Percentiles rank a stretch among this genome's conserved stretches.
phyloP scores from a whole-genome alignment of 495 filamentous ascomycete species.

The Penicillium simplicissimum region DNA sequence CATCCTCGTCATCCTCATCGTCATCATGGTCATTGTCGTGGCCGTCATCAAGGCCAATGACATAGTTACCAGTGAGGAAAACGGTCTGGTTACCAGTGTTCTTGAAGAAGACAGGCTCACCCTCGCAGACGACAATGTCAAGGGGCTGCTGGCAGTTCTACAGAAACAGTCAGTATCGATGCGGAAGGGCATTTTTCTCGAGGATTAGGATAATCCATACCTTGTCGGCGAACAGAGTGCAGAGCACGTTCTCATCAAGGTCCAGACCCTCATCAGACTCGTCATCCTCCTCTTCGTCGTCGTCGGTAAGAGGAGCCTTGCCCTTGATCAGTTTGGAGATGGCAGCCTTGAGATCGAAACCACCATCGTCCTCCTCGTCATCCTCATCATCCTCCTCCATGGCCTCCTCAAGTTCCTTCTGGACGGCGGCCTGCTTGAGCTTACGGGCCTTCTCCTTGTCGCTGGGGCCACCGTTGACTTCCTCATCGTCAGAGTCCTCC shows the following conservation, averaged over 20 bases:
- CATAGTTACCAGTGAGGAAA: slow-evolving; percentile 93
- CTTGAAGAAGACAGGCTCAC: slow-evolving; percentile 87
- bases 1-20: slow-evolving; percentile 65
- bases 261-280: slow-evolving; percentile 66
- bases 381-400: slow-evolving; percentile 63
- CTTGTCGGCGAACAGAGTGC: slow-evolving; percentile 86
- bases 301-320: slow-evolving; percentile 73
- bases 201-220: slow-evolving; percentile 40
- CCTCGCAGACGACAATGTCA: slow-evolving; percentile 82
- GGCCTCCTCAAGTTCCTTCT: slow-evolving; percentile 64
- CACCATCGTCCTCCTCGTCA: slow-evolving; percentile 61
- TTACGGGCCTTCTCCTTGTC: slow-evolving; percentile 86
- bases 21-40: slow-evolving; percentile 50
- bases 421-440: slow-evolving; percentile 65
- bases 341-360: slow-evolving; percentile 60
- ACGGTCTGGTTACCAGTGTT: slow-evolving; percentile 87
- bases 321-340: slow-evolving; percentile 71
- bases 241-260: slow-evolving; percentile 86
- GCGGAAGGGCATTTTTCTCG: not conserved
- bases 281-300: slow-evolving; percentile 64
- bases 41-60: slow-evolving; percentile 59
- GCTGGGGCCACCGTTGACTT: slow-evolving; percentile 83
- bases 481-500: slow-evolving; percentile 64
- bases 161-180: slow-evolving; percentile 15
- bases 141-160: slow-evolving; percentile 95